Base-by-base conservation (phyloP, 1,139 yeast species). In the Protomyces inundatus region DNA sequence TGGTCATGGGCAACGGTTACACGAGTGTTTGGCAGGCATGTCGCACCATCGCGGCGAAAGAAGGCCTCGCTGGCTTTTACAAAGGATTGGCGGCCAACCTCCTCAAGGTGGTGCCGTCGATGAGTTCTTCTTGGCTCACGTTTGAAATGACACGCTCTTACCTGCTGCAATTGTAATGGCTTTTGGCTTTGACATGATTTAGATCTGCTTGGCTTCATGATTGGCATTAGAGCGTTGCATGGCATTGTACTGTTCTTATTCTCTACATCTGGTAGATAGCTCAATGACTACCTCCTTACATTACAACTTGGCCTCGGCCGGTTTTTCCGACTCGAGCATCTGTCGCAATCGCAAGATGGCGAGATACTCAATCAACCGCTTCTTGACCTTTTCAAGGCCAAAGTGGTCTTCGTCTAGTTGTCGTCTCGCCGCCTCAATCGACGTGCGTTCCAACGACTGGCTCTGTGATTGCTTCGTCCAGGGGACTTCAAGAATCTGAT, bases 101-200 rank as follows among this genome's bases (percentile, higher is more conserved):
- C 73, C 86, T 90, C 77, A 91, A 91, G 74, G 95, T 91, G 2
- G 88, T 90, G 48, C 97, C 97, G 0, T 86, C 95, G 6, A 91
- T 91, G 93, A 98, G 98, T 1, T 90, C 91, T 30, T 88, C 91
- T 67, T 93, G 97, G 97, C 78, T 88, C 66, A 84, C 88, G 67
- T 91, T 88, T 75, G 98, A 91, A 50, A 57, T 57, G 61, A 57
- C 62, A 4, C 51, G 62, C 14, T 39, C 56, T 4, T 58, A 58
- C 42, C 35, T 58, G 30, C 32, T 57, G 23, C 32, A 52, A 7
- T 9, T 55, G 58, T 42, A 39, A 23, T 12, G 10, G 23, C 6
- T n/a, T 7, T 16, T 34, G 23, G 42, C 14, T 45, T 45, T 10
- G n/a, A 45, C 50, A 45, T 37, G 36, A 23, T 34, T n/a, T 5